A percentile compares a stretch with the other conserved stretches of the same genome.
Conservation (phyloP, 768 basidiomycete genomes). For the Pleurotus cornucopiae region DNA sequence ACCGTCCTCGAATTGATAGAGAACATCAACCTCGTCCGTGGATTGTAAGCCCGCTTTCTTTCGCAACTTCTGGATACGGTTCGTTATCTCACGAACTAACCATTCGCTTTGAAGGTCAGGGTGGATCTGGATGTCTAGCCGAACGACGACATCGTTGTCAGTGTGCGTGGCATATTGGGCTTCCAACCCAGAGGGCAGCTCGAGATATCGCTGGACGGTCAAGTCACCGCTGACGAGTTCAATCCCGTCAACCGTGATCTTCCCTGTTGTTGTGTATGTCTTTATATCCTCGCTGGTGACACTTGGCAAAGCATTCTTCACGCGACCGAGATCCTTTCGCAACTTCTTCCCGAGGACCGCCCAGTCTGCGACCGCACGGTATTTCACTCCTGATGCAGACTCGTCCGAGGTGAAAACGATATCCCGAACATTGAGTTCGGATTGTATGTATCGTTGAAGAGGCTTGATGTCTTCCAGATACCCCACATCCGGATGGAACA, state of each 20-base stretch:
- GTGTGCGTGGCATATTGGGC: slow-evolving; percentile 79
- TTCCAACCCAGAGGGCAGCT: slow-evolving; percentile 57
- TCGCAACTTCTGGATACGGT: slow-evolving; percentile 90
- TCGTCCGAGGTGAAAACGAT: slow-evolving; percentile 90
- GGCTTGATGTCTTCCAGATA: slow-evolving; percentile 85
- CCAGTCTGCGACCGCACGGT: slow-evolving; percentile 94
- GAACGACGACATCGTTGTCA: slow-evolving; percentile 91
- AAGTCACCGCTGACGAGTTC: slow-evolving; percentile 89
- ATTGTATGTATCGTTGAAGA: slow-evolving; percentile 84
- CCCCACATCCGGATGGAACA: slow-evolving; percentile 85
- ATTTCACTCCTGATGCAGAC: slow-evolving; percentile 77
- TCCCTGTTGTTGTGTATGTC: slow-evolving; percentile 67
- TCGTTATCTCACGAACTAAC: slow-evolving; percentile 84
- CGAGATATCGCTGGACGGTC: slow-evolving; percentile 86
- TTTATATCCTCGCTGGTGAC: slow-evolving; percentile 84
- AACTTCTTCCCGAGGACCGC: slow-evolving; percentile 90
- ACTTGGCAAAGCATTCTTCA: slow-evolving; percentile 80
- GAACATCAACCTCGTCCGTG: slow-evolving; percentile 89
- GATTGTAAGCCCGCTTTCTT: slow-evolving; percentile 96
- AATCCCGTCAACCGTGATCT: slow-evolving; percentile 84
- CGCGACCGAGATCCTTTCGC: slow-evolving; percentile 84
- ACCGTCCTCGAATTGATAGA: slow-evolving; percentile 75
- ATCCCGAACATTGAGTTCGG: slow-evolving; percentile 93
- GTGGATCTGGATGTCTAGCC: slow-evolving; percentile 86
- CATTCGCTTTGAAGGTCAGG: slow-evolving; percentile 85